Conservation (phyloP, 495 filamentous ascomycete genomes). For the Neurospora sp. region DNA sequence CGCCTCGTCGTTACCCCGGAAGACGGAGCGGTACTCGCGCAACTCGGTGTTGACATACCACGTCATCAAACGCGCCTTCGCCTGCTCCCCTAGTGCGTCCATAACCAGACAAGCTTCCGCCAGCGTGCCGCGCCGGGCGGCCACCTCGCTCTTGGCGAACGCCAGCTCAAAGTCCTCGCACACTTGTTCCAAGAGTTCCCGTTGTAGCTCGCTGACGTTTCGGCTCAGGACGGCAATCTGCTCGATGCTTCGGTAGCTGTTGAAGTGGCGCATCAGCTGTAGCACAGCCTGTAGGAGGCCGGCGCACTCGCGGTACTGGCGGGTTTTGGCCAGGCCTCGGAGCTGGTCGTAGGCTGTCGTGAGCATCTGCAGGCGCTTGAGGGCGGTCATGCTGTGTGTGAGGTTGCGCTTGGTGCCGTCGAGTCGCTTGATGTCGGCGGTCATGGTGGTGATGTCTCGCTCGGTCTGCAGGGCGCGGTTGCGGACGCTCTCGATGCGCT, state of each 20-base stretch:
- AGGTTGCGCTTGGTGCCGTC: slow-evolving; percentile 95
- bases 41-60: slow-evolving; percentile 99
- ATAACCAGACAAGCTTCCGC: slow-evolving; percentile 85
- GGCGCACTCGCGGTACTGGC: slow-evolving; percentile 94
- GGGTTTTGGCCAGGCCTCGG: slow-evolving; percentile 65
- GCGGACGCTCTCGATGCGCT: slow-evolving; percentile 90
- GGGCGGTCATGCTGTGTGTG: slow-evolving; percentile 92
- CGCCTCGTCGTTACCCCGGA: slow-evolving; percentile 91
- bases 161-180: slow-evolving; percentile 97
- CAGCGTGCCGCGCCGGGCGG: slow-evolving; percentile 56
- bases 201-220: slow-evolving; percentile 88
- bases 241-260: slow-evolving; percentile 93
- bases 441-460: slow-evolving; percentile 96
- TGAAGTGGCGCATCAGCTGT: slow-evolving; percentile 98
- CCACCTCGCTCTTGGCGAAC: slow-evolving; percentile 83
- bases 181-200: slow-evolving; percentile 89
- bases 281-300: slow-evolving; percentile 91
- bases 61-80: slow-evolving; percentile 69
- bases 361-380: slow-evolving; percentile 96
- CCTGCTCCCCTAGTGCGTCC: slow-evolving; percentile 89
- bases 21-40: slow-evolving; percentile 90
- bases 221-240: slow-evolving; percentile 91
- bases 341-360: slow-evolving; percentile 98
- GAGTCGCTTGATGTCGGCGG: slow-evolving; percentile 94
- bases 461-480: slow-evolving; percentile 85